These are phyloP conservation scores for Ceriops tagal DNA, from an alignment of 345 rosid species.

Conservation along the genomic window DNA sequence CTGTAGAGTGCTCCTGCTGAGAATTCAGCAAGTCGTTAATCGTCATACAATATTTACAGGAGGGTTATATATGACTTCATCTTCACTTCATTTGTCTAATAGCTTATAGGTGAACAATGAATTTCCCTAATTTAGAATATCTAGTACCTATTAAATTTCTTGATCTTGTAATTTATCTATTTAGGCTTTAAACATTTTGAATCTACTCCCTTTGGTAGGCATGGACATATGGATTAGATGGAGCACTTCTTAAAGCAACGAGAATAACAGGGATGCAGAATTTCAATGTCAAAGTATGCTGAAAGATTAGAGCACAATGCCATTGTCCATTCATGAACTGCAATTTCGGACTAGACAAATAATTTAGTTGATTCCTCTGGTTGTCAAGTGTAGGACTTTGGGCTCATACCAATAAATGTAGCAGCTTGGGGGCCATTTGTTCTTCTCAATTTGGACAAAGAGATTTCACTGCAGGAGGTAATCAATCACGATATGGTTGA, in stretches of 20 bases:
- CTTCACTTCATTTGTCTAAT: too few relatives aligned
- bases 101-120: too few relatives aligned
- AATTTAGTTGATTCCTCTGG: constrained; percentile 23
- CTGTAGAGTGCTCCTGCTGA: too few relatives aligned
- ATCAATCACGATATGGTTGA: constrained; percentile 33
- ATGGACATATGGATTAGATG: constrained; percentile 81
- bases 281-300: constrained; percentile 53
- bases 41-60: too few relatives aligned
- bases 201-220: constrained; percentile 43
- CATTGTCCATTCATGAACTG: constrained; percentile 3
- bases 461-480: constrained; percentile 22
- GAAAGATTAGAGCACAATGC: constrained; percentile 7
- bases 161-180: too few relatives aligned
- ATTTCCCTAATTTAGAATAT: too few relatives aligned
- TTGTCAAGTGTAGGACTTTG: constrained; percentile 59
- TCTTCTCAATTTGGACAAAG: constrained; percentile 56
- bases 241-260: constrained; percentile 79
- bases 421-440: constrained; percentile 90
- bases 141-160: too few relatives aligned
- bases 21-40: too few relatives aligned
- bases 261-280: constrained; percentile 59
- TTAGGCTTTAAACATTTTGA: too few relatives aligned
- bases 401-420: constrained; percentile 62
- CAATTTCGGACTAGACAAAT: constrained; percentile 2
- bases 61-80: too few relatives aligned